Evolutionary conservation across 2,329 filamentous ascomycete genomes (phyloP), one percentile per base, ranked within the genome.

Genomic region (Aspergillus costaricaensis): DNA sequence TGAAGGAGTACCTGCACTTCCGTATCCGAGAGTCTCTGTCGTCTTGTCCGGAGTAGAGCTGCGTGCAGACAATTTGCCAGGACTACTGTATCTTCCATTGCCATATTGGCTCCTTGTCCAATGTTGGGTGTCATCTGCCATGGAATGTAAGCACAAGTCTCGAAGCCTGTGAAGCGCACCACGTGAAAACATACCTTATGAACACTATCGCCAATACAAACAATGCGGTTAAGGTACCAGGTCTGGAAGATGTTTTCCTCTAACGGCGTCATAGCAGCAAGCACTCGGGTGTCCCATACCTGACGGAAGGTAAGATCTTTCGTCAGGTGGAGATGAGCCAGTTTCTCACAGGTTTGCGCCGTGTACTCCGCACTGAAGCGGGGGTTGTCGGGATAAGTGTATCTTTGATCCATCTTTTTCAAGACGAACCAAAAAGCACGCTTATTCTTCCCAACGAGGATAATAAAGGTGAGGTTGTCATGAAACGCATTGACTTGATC

Each of bases 361-460:
- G 60, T 67, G 27, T 69, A 65, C 4, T 63, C 25, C 0, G 54
- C 14, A 5, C 63, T 59, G 23, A 63, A 70, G 0, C 65, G 64
- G 15, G 67, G 66, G 5, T 41, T 56, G 25, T 66, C 27, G 2
- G 64, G 61, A 43, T 66, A 65, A 1, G 48, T 44, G 44, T 62
- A 65, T 25, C 57, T 62, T n/a, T 47, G 58, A 15, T 64, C 59
- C 5, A 72, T 36, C 43, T 70, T 70, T 10, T 59, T 25, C 12
- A 71, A 59, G 8, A 70, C n/a, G 21, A 70, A 68, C 69, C 68
- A 71, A 49, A 65, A 70, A 1, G 68, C 41, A 2, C 65, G 59
- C 1, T 65, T 65, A 14, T 58, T 36, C 9, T 65, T 64, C 6
- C 64, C 65, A 9, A 56, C 57, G 14, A 66, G 49, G 1, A 56